Evolutionary conservation across 257 asterid species (phyloP), one percentile per base, ranked within the genome.

Genomic region (Capsicum pubescens): DNA sequence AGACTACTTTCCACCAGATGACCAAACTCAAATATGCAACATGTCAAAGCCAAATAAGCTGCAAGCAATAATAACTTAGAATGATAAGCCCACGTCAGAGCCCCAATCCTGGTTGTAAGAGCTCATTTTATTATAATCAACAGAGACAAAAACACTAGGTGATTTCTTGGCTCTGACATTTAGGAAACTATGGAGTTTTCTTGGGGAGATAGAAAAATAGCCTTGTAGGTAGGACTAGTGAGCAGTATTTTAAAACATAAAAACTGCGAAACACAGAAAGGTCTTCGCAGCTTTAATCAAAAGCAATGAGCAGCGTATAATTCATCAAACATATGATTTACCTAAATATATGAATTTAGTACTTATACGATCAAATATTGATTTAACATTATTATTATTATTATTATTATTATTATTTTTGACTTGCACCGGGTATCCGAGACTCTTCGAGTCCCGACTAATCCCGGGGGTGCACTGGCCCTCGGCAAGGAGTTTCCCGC

Each of bases 201-300:
- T 10, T 72, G 32, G 80, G 17, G 80, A 54, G 7, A 7, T 6
- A 72, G 7, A 72, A 50, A 19, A 11, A 48, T 19, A 26, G 59
- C 39, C 58, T 46, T 72, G 80, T 72, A 72, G 59, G 59, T 72
- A 72, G 60, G 80, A 72, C 19, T 72, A 39, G 42, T 72, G 39
- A 72, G 3, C 55, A 72, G 58, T 48, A 48, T 32, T 46, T 70
- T 13, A 46, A 46, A 72, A 48, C 19, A 35, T n/a, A 58, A 46
- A n/a, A 72, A n/a, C 19, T 72, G 80, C 42, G 46, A 46, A 70
- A 72, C 8, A 15, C 57, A 48, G 19, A 5, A 13, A 69, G 8
- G 54, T 39, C 54, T 8, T 69, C 26, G 39, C 48, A 72, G 12
- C 44, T 71, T n/a, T 46, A 71, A 71, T 44, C 39, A 71, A 71